Evolutionary conservation across 768 basidiomycete genomes (phyloP), one percentile per base, ranked within the genome.

Genomic region (Clitopilus passeckerianus): DNA sequence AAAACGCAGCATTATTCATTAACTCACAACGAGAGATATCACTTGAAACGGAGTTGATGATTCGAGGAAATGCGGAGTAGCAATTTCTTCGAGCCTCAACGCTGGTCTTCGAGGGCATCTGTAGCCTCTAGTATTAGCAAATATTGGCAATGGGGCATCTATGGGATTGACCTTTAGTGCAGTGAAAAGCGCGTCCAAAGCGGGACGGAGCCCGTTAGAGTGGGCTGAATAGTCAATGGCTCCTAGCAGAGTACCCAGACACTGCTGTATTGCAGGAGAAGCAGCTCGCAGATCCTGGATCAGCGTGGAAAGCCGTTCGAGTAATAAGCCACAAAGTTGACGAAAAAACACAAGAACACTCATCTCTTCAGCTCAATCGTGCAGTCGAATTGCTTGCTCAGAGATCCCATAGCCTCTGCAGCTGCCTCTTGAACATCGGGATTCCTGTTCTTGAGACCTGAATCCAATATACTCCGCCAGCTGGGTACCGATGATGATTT

Each of bases 381-480:
- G 64, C 86, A 89, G 64, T 93, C 87, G 30, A 79, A 75, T 1
- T 92, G 77, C 58, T 76, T 75, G 70, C 92, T 95, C 59, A 91
- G 73, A n/a, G 80, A 71, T 2, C 82, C 80, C 76, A 93, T 80
- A 6, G 90, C 88, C 23, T 68, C 71, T 12, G 93, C 89, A 34
- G 89, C 91, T 7, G 87, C 85, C 64, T 90, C 86, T 72, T 95
- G 95, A 2, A 90, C 90, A 15, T 71, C 66, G 1, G 69, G 65
- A 50, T 74, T 82, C 60, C 86, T 78, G 68, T 91, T 86, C 71
- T 87, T 90, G 60, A 95, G 75, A 16, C 87, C 85, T 57, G 80
- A 74, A 65, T 94, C 87, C 37, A 95, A 72, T 43, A 96, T 74
- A 43, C 79, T 75, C 57, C 77, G 75, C 93, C 93, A 95, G 60